Evolutionary conservation across 2,329 filamentous ascomycete species (phyloP).

Genomic region (Diaporthe sp.): DNA sequence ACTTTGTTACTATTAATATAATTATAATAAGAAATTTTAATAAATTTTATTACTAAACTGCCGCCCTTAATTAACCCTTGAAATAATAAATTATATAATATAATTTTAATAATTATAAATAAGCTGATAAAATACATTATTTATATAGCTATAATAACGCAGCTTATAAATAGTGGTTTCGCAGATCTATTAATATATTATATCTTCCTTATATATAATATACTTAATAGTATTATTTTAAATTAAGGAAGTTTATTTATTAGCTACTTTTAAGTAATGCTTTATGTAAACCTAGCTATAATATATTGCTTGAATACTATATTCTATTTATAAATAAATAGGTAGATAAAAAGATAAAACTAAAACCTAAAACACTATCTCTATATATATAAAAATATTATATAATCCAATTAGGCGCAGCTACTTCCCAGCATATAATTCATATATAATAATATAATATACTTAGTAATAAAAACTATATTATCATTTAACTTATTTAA

Average conservation of each 20-base stretch:
- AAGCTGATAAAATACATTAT: neutral
- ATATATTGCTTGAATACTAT: neutral
- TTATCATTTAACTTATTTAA: too few species aligned
- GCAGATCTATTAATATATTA: neutral
- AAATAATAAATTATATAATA: neutral
- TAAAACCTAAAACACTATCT: neutral
- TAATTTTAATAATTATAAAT: conserved; percentile 13
- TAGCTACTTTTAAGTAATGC: too few species aligned
- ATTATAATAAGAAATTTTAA: too few species aligned
- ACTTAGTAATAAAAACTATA: too few species aligned
- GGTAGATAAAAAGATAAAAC: neutral
- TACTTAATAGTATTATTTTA: too few species aligned
- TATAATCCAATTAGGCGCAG: neutral
- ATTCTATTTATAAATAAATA: conserved; percentile 13
- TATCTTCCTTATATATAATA: neutral
- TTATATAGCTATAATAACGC: neutral
- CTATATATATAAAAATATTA: neutral
- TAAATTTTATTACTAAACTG: neutral
- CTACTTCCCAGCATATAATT: neutral
- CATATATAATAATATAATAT: neutral
- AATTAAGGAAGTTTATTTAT: too few species aligned
- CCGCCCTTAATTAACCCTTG: neutral
- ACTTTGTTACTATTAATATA: neutral
- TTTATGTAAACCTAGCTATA: too few species aligned
- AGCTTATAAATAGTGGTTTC: neutral